Conservation (phyloP, 176 grass and related monocot genomes). For the Musa beccarii region DNA sequence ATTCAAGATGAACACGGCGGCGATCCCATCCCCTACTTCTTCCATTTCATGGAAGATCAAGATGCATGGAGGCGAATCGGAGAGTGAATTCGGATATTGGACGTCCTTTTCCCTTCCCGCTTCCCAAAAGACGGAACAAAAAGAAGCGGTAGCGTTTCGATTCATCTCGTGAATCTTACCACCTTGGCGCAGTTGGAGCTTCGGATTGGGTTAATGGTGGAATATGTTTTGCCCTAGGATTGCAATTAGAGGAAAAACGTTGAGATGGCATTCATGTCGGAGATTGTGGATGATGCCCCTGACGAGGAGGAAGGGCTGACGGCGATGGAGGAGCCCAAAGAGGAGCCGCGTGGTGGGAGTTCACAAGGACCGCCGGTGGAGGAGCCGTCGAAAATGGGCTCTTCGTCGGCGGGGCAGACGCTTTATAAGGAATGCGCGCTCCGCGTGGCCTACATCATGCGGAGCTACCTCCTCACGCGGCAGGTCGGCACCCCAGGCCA, state of each 20-base stretch:
- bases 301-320: not conserved
- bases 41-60: too few relatives aligned
- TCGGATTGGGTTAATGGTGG: not conserved
- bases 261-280: not conserved
- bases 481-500: not conserved
- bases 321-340: not conserved
- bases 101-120: too few relatives aligned
- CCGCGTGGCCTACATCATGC: slow-evolving; percentile 34
- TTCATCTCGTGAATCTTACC: too few relatives aligned
- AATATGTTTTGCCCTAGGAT: not conserved
- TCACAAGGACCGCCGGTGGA: not conserved
- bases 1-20: too few relatives aligned
- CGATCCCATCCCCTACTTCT: too few relatives aligned
- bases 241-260: not conserved
- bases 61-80: too few relatives aligned
- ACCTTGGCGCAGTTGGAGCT: too few relatives aligned
- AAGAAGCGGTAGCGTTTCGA: too few relatives aligned
- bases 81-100: too few relatives aligned
- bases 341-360: not conserved
- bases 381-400: slow-evolving; percentile 4
- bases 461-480: slow-evolving; percentile 27
- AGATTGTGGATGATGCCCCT: not conserved
- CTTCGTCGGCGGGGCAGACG: not conserved
- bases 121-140: too few relatives aligned
- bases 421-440: slow-evolving; percentile 23